Evolutionary conservation across 345 rosid genomes (phyloP).

Genomic region (Lepidium sativum): DNA sequence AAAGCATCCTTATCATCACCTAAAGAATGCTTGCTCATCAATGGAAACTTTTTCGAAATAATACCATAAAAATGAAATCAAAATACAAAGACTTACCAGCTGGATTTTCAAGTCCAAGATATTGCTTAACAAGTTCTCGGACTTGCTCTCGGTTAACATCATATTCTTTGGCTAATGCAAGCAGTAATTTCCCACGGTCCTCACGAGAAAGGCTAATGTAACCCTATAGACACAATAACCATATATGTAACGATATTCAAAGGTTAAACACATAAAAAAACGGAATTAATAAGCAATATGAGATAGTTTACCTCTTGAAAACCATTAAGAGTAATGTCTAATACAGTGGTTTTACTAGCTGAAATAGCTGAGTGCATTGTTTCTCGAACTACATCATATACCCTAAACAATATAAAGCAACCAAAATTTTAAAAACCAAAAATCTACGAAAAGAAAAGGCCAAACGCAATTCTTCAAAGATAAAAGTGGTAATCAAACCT

Average conservation of each 20-base stretch:
- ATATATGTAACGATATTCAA: not conserved
- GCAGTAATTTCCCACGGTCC: slow-evolving; percentile 48
- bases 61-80: not conserved
- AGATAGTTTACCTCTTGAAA: slow-evolving; percentile 56
- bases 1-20: slow-evolving; percentile 47
- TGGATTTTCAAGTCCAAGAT: slow-evolving; percentile 65
- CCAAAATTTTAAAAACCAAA: not conserved
- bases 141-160: slow-evolving; percentile 67
- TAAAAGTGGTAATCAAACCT: not conserved
- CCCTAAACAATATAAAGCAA: slow-evolving; percentile 28
- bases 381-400: slow-evolving; percentile 55
- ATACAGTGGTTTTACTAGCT: slow-evolving; percentile 56
- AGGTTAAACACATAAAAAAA: not conserved
- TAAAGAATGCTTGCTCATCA: slow-evolving; percentile 11
- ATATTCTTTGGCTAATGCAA: slow-evolving; percentile 64
- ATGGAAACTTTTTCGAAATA: not conserved
- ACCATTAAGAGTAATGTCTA: slow-evolving; percentile 59
- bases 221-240: slow-evolving; percentile 44
- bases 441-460: not conserved
- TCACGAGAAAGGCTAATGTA: slow-evolving; percentile 52
- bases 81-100: slow-evolving; percentile 23
- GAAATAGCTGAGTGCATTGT: slow-evolving; percentile 79
- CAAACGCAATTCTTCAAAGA: not conserved
- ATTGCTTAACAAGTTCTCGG: slow-evolving; percentile 70
- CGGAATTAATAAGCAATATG: not conserved